phyloP scores from a whole-genome alignment of 169 alveolate species.

The Plasmodium sp. region DNA sequence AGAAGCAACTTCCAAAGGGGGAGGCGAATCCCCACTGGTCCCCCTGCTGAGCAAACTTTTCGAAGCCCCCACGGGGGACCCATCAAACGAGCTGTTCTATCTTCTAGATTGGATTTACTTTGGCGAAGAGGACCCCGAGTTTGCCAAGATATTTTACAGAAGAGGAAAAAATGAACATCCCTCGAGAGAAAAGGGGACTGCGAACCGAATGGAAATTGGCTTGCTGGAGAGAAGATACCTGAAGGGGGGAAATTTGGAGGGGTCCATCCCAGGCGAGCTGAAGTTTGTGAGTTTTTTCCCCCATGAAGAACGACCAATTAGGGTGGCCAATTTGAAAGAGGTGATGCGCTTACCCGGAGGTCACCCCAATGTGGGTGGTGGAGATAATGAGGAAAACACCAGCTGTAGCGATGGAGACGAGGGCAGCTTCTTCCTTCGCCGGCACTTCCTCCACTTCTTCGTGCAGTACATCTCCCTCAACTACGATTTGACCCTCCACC shows the following conservation, averaged over 20 bases:
- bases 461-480: background rate
- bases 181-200: background rate
- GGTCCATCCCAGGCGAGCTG: background rate
- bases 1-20: background rate
- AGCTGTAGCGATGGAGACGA: background rate
- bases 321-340: background rate
- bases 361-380: background rate
- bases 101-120: background rate
- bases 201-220: background rate
- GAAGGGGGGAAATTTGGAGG: background rate
- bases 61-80: background rate
- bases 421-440: background rate
- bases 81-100: background rate
- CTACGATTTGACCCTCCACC: constrained; percentile 26
- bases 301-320: background rate
- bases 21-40: background rate
- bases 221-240: background rate
- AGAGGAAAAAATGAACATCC: background rate
- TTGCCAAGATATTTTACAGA: background rate
- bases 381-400: background rate
- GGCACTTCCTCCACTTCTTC: constrained; percentile 25
- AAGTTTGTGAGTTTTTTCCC: background rate
- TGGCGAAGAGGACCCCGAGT: background rate
- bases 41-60: background rate
- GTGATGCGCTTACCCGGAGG: background rate